Evolutionary conservation across 495 filamentous ascomycete species (phyloP), one percentile per base, ranked within the genome.

Genomic region (Aspergillus bridgeri): DNA sequence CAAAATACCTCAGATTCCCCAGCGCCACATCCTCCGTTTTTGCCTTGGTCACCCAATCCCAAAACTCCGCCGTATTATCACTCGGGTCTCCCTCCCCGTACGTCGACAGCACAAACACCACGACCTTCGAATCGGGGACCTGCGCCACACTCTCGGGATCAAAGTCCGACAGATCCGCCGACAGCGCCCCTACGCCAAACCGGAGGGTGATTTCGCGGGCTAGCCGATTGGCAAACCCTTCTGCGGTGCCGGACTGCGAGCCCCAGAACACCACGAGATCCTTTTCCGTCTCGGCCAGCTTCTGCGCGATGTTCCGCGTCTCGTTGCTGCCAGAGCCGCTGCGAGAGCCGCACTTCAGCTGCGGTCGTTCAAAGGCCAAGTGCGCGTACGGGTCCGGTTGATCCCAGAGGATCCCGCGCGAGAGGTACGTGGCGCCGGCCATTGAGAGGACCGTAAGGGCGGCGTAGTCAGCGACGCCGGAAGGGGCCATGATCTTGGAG

Each of bases 11-110:
- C 13, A 82, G 57, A 18, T 69, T 69, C 4, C 61, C 45, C 11
- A 83, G 59, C 5, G 58, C 60, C 3, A 60, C 57, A 7, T 69
- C 60, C 2, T 60, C 59, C 6, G 67, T 60, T 8, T 59, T 46
- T 20, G 63, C 60, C 50, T 66, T 68, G 43, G 58, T 66, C 47
- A 80, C 56, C 76, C 73, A 79, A 22, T 74, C 74, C 69, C 74
- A 76, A 51, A 82, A 74, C 19, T 69, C 69, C 5, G 66, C 67
- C 3, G 77, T 71, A 51, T 84, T 84, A 48, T 84, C 80, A 58
- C 68, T 74, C 2, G 81, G 79, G 53, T 83, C 81, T 3, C 81
- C 81, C 54, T 83, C 80, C 21, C 81, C 81, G 50, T 79, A 83
- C 0, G 81, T 83, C 3, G 79, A 79, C 19, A 81, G 62, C 19